Percentiles rank a stretch among this genome's conserved stretches.
These are phyloP conservation scores for Suillus cothurnatus DNA, from an alignment of 768 basidiomycete genomes.

Conservation along the genomic window DNA sequence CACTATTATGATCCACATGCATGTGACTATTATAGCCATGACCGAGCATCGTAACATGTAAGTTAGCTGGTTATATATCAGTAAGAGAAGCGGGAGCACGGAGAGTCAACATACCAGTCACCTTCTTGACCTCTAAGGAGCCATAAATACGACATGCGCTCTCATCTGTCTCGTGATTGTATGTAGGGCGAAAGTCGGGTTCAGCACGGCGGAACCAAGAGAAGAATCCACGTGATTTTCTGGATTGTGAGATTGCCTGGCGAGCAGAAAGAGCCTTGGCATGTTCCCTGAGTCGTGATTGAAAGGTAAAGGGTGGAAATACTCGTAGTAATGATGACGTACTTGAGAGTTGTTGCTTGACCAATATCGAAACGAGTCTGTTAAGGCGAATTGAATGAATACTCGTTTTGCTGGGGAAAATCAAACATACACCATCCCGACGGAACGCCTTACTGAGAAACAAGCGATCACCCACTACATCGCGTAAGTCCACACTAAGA, in stretches of 20 bases:
- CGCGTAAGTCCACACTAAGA: conserved; percentile 85
- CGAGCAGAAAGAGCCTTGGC: conserved; percentile 64
- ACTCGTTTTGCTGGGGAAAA: neutral
- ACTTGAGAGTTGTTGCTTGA: conserved; percentile 76
- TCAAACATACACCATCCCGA: conserved; percentile 74
- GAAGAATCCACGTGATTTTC: conserved; percentile 75
- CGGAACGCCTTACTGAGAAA: conserved; percentile 79
- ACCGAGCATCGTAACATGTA: conserved; percentile 93
- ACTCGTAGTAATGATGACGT: conserved; percentile 17
- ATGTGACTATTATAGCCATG: conserved; percentile 90
- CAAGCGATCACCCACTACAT: conserved; percentile 91
- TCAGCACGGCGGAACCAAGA: conserved; percentile 49
- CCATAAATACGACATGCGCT: conserved; percentile 89
- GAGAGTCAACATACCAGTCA: conserved; percentile 60
- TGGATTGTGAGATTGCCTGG: conserved; percentile 72
- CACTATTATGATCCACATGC: conserved; percentile 86
- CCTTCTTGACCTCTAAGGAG: conserved; percentile 80
- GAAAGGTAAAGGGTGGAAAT: neutral
- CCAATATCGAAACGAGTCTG: conserved; percentile 81
- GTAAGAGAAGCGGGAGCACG: neutral
- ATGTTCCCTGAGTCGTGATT: conserved; percentile 50
- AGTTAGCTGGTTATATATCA: conserved; percentile 58
- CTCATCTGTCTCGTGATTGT: conserved; percentile 66
- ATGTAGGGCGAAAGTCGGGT: conserved; percentile 67
- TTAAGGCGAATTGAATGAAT: neutral